A percentile compares a stretch with the other conserved stretches of the same genome.
Evolutionary conservation across 2,329 filamentous ascomycete genomes (phyloP).

Genomic region (Lecanosticta acicola): DNA sequence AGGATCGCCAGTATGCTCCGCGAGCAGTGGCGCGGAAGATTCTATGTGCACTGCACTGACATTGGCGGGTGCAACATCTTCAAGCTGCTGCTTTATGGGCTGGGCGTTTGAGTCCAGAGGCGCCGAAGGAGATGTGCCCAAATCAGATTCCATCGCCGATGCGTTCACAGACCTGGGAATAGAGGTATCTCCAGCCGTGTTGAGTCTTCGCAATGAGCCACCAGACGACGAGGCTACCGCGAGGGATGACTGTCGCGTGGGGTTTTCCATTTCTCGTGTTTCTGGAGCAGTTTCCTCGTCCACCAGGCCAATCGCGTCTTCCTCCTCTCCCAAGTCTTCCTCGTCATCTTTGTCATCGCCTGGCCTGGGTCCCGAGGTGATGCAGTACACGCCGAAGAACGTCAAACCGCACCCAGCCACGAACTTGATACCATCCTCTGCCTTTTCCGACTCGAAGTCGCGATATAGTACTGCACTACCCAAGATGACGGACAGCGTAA

Average conservation of each 20-base stretch:
- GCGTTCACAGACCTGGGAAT: slow-evolving; percentile 3
- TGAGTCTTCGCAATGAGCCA: slow-evolving; percentile 13
- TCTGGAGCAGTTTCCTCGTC: slow-evolving; percentile 33
- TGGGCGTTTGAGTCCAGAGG: slow-evolving; percentile 7
- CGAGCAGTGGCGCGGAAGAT: slow-evolving; percentile 19
- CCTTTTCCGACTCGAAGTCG: slow-evolving; percentile 81
- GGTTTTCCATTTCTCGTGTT: slow-evolving; percentile 21
- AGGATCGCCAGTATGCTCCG: slow-evolving; percentile 13
- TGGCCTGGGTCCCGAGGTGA: slow-evolving; percentile 71
- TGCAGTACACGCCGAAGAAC: slow-evolving; percentile 94
- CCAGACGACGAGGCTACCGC: slow-evolving; percentile 6
- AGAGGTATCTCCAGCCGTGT: slow-evolving; percentile 9
- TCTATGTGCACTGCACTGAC: slow-evolving; percentile 29
- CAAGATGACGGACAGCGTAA: slow-evolving; percentile 90
- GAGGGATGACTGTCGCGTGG: slow-evolving; percentile 9
- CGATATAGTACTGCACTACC: slow-evolving; percentile 90
- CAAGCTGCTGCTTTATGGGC: slow-evolving; percentile 10
- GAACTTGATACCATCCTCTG: slow-evolving; percentile 73
- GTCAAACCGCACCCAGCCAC: slow-evolving; percentile 85
- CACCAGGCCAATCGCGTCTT: slow-evolving; percentile 40
- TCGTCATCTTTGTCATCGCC: slow-evolving; percentile 56
- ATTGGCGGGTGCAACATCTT: slow-evolving; percentile 19
- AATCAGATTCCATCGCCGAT: slow-evolving; percentile 3
- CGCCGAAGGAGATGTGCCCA: slow-evolving; percentile 7
- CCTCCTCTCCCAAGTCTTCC: slow-evolving; percentile 31